These are phyloP conservation scores for Galerina sulciceps DNA, from an alignment of 768 basidiomycete genomes.

Conservation along the genomic window DNA sequence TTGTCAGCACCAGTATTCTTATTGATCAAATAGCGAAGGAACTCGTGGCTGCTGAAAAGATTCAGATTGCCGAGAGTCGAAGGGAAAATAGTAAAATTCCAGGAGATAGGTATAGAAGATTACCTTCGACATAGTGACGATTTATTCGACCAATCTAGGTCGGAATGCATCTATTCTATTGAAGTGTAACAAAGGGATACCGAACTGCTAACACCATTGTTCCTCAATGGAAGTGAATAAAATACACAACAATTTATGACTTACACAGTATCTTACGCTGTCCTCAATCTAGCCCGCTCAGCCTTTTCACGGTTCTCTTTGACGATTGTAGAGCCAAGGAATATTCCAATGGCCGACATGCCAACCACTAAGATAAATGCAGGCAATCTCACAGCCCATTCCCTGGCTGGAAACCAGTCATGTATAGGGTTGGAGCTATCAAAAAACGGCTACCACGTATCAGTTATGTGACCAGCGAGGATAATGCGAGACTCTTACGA, in stretches of 20 bases:
- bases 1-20: slow-evolving; percentile 43
- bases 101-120: slow-evolving; percentile 17
- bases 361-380: slow-evolving; percentile 83
- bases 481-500: slow-evolving; percentile 53
- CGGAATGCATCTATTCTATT: too few relatives aligned
- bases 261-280: slow-evolving; percentile 46
- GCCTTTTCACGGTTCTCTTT: slow-evolving; percentile 76
- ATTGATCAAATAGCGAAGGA: slow-evolving; percentile 66
- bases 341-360: slow-evolving; percentile 76
- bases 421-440: slow-evolving; percentile 76
- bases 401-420: slow-evolving; percentile 79
- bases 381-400: slow-evolving; percentile 92
- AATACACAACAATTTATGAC: too few relatives aligned
- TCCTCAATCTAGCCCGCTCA: slow-evolving; percentile 61
- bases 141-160: too few relatives aligned
- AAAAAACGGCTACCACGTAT: slow-evolving; percentile 72
- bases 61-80: slow-evolving; percentile 53
- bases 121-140: slow-evolving; percentile 5
- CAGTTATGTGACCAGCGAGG: neutral
- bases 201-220: neutral
- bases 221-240: too few relatives aligned
- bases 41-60: slow-evolving; percentile 70
- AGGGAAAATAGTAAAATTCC: slow-evolving; percentile 31
- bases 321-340: slow-evolving; percentile 77
- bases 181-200: neutral